Percentiles rank a stretch among this genome's conserved stretches.
Conservation (phyloP, 2,329 filamentous ascomycete species). For the Alternaria dauci region DNA sequence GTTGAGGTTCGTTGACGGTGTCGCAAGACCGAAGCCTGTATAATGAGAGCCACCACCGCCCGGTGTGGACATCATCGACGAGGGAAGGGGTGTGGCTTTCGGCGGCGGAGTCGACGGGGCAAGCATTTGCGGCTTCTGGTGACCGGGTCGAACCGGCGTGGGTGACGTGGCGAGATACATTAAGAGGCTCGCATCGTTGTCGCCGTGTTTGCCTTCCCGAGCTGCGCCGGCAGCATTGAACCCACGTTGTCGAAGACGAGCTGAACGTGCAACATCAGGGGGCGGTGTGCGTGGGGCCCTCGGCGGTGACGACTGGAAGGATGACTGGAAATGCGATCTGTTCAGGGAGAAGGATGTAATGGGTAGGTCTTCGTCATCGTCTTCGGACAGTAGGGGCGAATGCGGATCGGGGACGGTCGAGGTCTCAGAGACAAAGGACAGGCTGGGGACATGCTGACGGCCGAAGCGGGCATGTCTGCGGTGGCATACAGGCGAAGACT, state of each 20-base stretch:
- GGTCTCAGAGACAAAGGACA: conserved; percentile 80
- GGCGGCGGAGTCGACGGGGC: conserved; percentile 64
- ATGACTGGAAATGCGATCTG: conserved; percentile 71
- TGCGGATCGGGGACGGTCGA: conserved; percentile 70
- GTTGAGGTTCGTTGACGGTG: conserved; percentile 86
- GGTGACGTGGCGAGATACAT: conserved; percentile 93
- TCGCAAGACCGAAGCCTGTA: conserved; percentile 70
- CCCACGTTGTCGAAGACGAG: conserved; percentile 52
- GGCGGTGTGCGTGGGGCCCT: conserved; percentile 55
- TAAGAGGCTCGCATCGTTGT: conserved; percentile 84
- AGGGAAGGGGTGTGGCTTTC: conserved; percentile 70
- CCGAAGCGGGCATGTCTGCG: conserved; percentile 75
- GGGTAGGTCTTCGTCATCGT: conserved; percentile 84
- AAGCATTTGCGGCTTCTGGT: conserved; percentile 57
- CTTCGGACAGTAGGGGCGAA: conserved; percentile 71
- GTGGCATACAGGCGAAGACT: conserved; percentile 86
- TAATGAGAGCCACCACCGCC: conserved; percentile 67
- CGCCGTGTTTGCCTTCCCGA: conserved; percentile 66
- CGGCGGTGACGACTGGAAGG: conserved; percentile 65
- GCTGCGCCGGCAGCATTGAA: conserved; percentile 51
- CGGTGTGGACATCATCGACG: conserved; percentile 89
- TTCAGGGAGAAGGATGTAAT: conserved; percentile 73
- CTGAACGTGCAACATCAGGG: conserved; percentile 50
- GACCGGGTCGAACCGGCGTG: conserved; percentile 73
- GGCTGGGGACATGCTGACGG: conserved; percentile 73